Percentiles rank a stretch among this genome's conserved stretches.
These are phyloP conservation scores for Ustulina deusta DNA, from an alignment of 2,329 filamentous ascomycete species.

Conservation along the genomic window DNA sequence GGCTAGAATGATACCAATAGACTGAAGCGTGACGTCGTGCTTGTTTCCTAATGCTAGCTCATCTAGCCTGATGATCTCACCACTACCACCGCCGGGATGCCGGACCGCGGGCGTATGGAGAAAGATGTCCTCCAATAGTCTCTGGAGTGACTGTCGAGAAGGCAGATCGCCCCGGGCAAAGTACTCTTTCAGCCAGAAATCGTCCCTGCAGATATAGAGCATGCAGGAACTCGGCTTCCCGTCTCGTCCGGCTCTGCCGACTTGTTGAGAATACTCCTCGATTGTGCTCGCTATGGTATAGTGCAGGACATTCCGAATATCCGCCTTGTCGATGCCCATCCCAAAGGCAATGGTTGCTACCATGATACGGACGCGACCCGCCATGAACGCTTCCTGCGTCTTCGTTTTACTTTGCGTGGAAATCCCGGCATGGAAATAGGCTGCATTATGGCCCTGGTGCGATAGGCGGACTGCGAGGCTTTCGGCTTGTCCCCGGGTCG, in stretches of 20 bases:
- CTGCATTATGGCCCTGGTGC: constrained; percentile 55
- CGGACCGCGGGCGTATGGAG: constrained; percentile 55
- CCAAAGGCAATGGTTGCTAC: constrained; percentile 70
- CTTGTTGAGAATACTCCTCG: constrained; percentile 69
- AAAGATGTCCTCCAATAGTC: constrained; percentile 65
- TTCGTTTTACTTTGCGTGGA: constrained; percentile 57
- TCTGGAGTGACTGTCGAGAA: constrained; percentile 60
- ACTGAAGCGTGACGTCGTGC: constrained; percentile 65
- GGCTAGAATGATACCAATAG: constrained; percentile 67
- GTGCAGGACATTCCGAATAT: constrained; percentile 67
- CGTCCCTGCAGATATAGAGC: constrained; percentile 67
- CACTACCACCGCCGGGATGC: constrained; percentile 51
- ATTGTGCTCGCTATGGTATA: constrained; percentile 64
- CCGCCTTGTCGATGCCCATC: constrained; percentile 69
- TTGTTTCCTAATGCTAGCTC: constrained; percentile 59
- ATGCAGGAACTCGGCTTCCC: constrained; percentile 66
- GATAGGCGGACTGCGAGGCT: constrained; percentile 55
- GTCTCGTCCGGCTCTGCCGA: constrained; percentile 67
- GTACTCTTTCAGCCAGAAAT: constrained; percentile 69
- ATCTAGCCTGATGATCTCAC: constrained; percentile 60
- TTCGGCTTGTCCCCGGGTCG: constrained; percentile 66
- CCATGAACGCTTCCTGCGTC: constrained; percentile 66
- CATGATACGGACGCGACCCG: constrained; percentile 58
- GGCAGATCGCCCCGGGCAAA: constrained; percentile 71
- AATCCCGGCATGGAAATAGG: constrained; percentile 65